Conservation (phyloP, 2,329 filamentous ascomycete species). For the Nannizziopsis arthrosporioides region DNA sequence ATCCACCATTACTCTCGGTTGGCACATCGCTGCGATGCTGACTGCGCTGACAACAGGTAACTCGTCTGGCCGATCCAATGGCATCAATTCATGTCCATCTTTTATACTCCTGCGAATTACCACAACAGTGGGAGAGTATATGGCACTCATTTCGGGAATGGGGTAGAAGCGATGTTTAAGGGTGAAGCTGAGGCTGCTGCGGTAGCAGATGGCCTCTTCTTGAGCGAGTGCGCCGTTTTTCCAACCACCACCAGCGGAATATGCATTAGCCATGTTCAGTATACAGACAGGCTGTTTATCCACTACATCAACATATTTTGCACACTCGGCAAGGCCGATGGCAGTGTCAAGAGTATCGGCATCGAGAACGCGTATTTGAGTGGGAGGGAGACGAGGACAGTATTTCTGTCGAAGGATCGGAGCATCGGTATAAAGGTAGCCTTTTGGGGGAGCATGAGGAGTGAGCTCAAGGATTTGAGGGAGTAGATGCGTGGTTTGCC, state of each 20-base stretch:
- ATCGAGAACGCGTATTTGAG: conserved; percentile 42
- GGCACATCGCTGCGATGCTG: conserved; percentile 46
- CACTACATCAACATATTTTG: conserved; percentile 16
- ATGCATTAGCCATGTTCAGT: conserved; percentile 54
- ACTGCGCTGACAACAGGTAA: conserved; percentile 48
- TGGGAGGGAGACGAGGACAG: conserved; percentile 33
- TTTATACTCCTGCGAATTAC: conserved; percentile 44
- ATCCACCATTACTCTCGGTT: conserved; percentile 27
- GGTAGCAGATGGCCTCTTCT: conserved; percentile 58
- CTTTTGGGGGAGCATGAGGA: conserved; percentile 32
- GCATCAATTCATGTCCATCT: conserved; percentile 39
- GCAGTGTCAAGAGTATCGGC: conserved; percentile 49
- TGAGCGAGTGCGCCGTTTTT: conserved; percentile 51
- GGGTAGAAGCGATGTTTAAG: conserved; percentile 43
- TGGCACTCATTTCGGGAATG: conserved; percentile 37
- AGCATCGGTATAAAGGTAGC: conserved; percentile 29
- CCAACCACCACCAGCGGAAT: conserved; percentile 52
- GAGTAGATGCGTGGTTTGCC: conserved; percentile 39
- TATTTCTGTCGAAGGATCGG: conserved; percentile 31
- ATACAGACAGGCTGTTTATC: conserved; percentile 42
- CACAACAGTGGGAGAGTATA: conserved; percentile 52
- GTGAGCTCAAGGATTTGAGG: conserved; percentile 38
- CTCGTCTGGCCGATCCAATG: conserved; percentile 23
- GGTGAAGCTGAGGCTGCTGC: conserved; percentile 37
- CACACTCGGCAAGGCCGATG: conserved; percentile 27